These are phyloP conservation scores for Pleurotus tuoliensis DNA, from an alignment of 768 basidiomycete genomes.

Conservation along the genomic window DNA sequence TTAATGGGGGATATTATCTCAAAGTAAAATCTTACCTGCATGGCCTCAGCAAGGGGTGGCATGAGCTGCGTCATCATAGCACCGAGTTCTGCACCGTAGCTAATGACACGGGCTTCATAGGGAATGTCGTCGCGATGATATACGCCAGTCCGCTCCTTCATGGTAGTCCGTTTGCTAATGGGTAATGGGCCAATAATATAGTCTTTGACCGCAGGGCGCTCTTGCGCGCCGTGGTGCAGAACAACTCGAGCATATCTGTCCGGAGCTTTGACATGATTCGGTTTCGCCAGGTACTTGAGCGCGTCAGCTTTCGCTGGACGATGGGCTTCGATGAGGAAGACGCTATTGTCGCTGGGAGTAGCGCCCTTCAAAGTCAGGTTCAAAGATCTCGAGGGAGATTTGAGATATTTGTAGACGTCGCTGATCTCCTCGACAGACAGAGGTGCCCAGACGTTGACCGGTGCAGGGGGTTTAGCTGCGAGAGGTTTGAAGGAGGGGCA, in stretches of 20 bases:
- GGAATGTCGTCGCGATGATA: constrained; percentile 54
- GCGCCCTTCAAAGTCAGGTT: constrained; percentile 31
- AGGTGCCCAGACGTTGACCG: constrained; percentile 48
- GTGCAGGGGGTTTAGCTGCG: constrained; percentile 34
- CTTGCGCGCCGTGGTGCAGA: constrained; percentile 42
- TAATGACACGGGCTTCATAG: constrained; percentile 44
- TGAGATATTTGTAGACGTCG: constrained; percentile 22
- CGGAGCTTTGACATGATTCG: constrained; percentile 22
- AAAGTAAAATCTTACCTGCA: constrained; percentile 28
- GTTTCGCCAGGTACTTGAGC: constrained; percentile 39
- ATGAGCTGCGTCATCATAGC: constrained; percentile 28
- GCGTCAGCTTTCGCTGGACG: constrained; percentile 46
- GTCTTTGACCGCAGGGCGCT: constrained; percentile 40
- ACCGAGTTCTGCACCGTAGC: constrained; percentile 23
- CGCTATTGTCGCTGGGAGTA: constrained; percentile 40
- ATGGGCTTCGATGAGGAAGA: constrained; percentile 47
- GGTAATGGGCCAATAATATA: constrained; percentile 61
- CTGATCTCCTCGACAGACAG: constrained; percentile 40
- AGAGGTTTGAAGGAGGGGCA: constrained; percentile 29
- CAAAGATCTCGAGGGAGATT: constrained; percentile 15
- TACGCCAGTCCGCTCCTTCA: constrained; percentile 43
- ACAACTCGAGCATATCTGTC: constrained; percentile 43
- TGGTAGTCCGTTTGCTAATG: constrained; percentile 30
- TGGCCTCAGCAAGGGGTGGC: constrained; percentile 32
- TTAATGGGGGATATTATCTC: not conserved